phyloP scores from a whole-genome alignment of 108 stramenopile genomes.

The Skeletonema tropicum region DNA sequence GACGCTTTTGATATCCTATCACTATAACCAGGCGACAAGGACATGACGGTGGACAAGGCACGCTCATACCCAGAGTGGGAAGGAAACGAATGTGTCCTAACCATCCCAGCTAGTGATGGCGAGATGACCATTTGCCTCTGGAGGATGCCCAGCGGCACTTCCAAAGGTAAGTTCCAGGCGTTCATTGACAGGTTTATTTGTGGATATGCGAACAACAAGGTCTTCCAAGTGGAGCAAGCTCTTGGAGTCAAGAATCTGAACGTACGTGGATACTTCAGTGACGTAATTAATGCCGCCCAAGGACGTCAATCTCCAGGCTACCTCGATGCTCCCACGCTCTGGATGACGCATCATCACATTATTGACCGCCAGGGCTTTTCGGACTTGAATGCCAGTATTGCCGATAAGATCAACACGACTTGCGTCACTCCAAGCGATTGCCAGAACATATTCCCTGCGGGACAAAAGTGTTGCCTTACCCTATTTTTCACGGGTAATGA shows the following conservation, averaged over 20 bases:
- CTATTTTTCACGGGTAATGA: not conserved
- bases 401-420: not conserved
- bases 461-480: not conserved
- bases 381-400: not conserved
- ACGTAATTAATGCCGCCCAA: not conserved
- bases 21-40: not conserved
- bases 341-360: not conserved
- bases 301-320: not conserved
- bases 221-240: not conserved
- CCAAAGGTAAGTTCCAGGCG: not conserved
- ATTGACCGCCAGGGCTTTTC: not conserved
- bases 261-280: not conserved
- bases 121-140: not conserved
- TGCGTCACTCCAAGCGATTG: not conserved
- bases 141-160: not conserved
- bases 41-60: slow-evolving; percentile 1
- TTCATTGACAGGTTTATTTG: not conserved
- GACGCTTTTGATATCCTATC: not conserved
- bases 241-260: not conserved
- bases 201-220: not conserved
- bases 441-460: not conserved
- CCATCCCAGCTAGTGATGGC: not conserved
- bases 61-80: not conserved
- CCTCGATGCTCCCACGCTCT: not conserved
- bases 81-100: not conserved